Percentiles rank a stretch among this genome's conserved stretches.
phyloP scores from a whole-genome alignment of 2,329 filamentous ascomycete genomes.

The Hypomyces perniciosus region DNA sequence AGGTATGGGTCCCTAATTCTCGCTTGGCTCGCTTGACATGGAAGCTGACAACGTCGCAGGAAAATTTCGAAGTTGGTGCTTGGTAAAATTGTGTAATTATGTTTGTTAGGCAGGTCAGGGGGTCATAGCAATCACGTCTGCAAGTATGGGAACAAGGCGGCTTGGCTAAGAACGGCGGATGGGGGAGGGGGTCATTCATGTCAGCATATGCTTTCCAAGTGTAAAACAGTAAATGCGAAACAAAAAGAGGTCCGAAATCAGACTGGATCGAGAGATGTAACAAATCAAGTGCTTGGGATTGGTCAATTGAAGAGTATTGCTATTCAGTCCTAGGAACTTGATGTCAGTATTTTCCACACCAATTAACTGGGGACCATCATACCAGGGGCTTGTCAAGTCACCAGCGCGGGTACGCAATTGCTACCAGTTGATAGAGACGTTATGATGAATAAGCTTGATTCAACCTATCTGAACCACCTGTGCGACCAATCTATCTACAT shows the following conservation, averaged over 20 bases:
- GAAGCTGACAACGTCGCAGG: slow-evolving; percentile 47
- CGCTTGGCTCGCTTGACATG: not conserved
- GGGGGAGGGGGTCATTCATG: slow-evolving; percentile 1
- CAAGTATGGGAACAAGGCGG: slow-evolving; percentile 4
- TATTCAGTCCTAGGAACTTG: too few species aligned
- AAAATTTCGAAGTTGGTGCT: slow-evolving; percentile 88
- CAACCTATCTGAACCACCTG: too few species aligned
- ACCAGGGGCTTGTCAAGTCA: too few species aligned
- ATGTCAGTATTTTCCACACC: too few species aligned
- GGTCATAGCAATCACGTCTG: slow-evolving; percentile 4
- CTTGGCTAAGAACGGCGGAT: slow-evolving; percentile 10
- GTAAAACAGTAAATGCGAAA: slow-evolving; percentile 15
- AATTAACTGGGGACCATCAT: too few species aligned
- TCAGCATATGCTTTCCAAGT: slow-evolving; percentile 7
- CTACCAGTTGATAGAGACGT: too few species aligned
- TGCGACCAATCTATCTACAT: too few species aligned
- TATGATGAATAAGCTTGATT: too few species aligned
- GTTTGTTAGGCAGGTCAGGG: slow-evolving; percentile 9
- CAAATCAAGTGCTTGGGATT: not conserved
- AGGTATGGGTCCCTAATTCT: slow-evolving; percentile 48
- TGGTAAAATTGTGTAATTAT: slow-evolving; percentile 52
- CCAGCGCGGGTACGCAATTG: too few species aligned
- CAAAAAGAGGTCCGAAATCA: not conserved
- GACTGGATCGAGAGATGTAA: slow-evolving; percentile 4
- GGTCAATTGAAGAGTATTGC: slow-evolving; percentile 4